phyloP scores from a whole-genome alignment of 345 rosid species.

The Salix purpurea region DNA sequence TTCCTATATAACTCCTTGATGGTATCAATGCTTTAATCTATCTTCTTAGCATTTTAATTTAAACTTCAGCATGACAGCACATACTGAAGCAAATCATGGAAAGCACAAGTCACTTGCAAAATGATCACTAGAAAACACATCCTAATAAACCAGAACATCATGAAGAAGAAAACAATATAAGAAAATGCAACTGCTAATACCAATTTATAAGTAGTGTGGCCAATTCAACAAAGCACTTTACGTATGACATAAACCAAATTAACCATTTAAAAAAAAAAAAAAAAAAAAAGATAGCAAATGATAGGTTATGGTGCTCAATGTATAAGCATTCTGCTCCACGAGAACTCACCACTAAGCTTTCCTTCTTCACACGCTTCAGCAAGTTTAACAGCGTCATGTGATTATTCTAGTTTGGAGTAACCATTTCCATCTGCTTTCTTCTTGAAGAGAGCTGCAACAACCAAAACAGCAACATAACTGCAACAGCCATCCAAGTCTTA shows the following conservation, averaged over 20 bases:
- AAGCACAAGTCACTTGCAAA: not conserved
- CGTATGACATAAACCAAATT: constrained; percentile 6
- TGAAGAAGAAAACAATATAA: not conserved
- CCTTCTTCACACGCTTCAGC: constrained; percentile 32
- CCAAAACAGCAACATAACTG: constrained; percentile 13
- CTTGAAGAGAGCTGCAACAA: constrained; percentile 2
- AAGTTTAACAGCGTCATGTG: constrained; percentile 21
- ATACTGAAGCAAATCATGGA: not conserved
- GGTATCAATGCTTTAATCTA: not conserved
- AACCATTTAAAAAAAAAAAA: constrained; percentile 6
- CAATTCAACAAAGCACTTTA: constrained; percentile 14
- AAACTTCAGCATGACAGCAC: not conserved
- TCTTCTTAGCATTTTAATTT: not conserved
- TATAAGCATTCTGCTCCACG: constrained; percentile 17
- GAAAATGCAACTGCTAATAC: not conserved
- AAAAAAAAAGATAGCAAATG: not conserved
- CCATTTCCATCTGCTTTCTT: constrained; percentile 23
- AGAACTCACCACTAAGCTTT: constrained; percentile 18
- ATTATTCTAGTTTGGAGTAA: constrained; percentile 28
- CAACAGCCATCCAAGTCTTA: constrained; percentile 9
- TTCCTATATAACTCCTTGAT: not conserved
- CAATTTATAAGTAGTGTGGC: not conserved
- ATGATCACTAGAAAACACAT: not conserved
- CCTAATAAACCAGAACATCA: not conserved
- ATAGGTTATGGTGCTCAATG: constrained; percentile 17